A percentile compares a stretch with the other conserved stretches of the same genome.
These are phyloP conservation scores for Amylocystis lapponica DNA, from an alignment of 768 basidiomycete genomes.

Conservation along the genomic window DNA sequence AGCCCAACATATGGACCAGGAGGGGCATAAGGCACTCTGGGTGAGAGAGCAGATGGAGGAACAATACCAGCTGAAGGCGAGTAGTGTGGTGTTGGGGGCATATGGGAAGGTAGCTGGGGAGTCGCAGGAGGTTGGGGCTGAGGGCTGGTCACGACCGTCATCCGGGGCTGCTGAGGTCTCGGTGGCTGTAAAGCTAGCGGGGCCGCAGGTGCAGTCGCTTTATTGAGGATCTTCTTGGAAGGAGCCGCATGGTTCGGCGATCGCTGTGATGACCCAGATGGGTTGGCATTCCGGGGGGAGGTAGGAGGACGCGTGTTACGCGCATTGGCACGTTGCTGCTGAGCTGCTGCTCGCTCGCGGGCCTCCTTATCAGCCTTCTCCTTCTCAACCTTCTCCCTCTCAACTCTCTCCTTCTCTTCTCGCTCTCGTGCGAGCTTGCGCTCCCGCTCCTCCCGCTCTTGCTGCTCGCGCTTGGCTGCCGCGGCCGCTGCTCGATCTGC, in stretches of 20 bases:
- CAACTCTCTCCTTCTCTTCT: slow-evolving; percentile 27
- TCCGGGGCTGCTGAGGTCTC: slow-evolving; percentile 29
- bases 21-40: slow-evolving; percentile 46
- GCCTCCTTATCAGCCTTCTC: slow-evolving; percentile 28
- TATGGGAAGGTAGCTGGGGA: slow-evolving; percentile 40
- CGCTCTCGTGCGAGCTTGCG: slow-evolving; percentile 61
- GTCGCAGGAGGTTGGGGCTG: slow-evolving; percentile 47
- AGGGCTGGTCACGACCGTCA: slow-evolving; percentile 28
- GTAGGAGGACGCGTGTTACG: slow-evolving; percentile 41
- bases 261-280: slow-evolving; percentile 43
- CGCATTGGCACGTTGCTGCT: slow-evolving; percentile 41
- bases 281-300: slow-evolving; percentile 44
- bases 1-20: slow-evolving; percentile 46
- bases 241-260: slow-evolving; percentile 40
- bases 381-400: slow-evolving; percentile 23
- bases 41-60: slow-evolving; percentile 42
- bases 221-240: slow-evolving; percentile 60
- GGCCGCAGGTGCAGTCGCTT: slow-evolving; percentile 28
- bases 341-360: slow-evolving; percentile 22
- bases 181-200: slow-evolving; percentile 24
- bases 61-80: slow-evolving; percentile 36
- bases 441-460: slow-evolving; percentile 61
- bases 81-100: slow-evolving; percentile 44
- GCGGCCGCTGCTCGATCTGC: slow-evolving; percentile 41
- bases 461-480: slow-evolving; percentile 38